Evolutionary conservation across 257 asterid species (phyloP).

Genomic region (Solanum sejunctum): DNA sequence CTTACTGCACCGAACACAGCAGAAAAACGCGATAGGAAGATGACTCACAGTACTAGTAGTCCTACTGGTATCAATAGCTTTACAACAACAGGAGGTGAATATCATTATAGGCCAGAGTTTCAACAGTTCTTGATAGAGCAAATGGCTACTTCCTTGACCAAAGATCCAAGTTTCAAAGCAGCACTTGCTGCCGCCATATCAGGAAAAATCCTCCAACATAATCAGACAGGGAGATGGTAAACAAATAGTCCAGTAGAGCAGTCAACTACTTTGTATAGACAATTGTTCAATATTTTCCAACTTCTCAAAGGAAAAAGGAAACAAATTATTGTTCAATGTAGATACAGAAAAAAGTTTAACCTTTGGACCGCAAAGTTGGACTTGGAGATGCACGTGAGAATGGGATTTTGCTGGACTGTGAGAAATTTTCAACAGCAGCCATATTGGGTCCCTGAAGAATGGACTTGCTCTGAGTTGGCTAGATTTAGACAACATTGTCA

Average conservation of each 20-base stretch:
- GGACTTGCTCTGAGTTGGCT: background rate
- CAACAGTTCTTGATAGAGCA: conserved; percentile 63
- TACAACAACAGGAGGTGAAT: background rate
- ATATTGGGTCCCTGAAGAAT: background rate
- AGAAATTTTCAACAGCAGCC: background rate
- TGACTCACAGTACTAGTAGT: background rate
- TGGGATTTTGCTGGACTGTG: background rate
- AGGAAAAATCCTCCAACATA: conserved; percentile 55
- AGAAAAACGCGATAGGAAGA: conserved; percentile 1
- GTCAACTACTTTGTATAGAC: background rate
- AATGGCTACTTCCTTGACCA: conserved; percentile 83
- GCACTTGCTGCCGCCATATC: conserved; percentile 95
- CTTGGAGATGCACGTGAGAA: background rate
- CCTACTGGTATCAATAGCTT: background rate
- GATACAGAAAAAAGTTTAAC: background rate
- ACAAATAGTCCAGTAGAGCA: background rate
- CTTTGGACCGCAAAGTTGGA: background rate
- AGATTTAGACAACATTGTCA: background rate
- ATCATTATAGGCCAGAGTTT: conserved; percentile 18
- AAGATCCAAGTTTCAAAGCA: conserved; percentile 82
- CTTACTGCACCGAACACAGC: conserved; percentile 38
- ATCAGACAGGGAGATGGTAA: background rate
- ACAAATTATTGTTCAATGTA: background rate
- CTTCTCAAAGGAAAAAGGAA: background rate
- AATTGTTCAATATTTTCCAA: background rate